Evolutionary conservation across 805 yeast species (phyloP).

Genomic region (Saturnispora quitensis): DNA sequence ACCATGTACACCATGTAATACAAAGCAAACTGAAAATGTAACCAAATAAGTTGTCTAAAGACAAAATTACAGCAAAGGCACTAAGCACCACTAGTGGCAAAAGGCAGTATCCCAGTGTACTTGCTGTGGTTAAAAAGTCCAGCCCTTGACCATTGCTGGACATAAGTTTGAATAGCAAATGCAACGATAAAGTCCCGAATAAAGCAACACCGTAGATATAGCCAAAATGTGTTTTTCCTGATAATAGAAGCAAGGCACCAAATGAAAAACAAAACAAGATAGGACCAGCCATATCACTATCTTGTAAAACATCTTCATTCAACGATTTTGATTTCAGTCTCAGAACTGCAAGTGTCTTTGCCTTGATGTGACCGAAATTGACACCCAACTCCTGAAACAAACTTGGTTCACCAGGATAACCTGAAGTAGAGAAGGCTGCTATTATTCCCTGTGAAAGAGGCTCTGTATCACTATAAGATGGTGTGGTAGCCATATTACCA

Average conservation of each 20-base stretch:
- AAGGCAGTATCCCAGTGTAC: conserved; percentile 89
- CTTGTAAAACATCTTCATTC: conserved; percentile 70
- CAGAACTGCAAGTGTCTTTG: conserved; percentile 78
- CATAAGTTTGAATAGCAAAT: conserved; percentile 81
- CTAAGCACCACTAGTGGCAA: conserved; percentile 78
- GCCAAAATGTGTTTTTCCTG: conserved; percentile 95
- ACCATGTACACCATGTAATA: conserved; percentile 84
- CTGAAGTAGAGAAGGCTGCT: conserved; percentile 88
- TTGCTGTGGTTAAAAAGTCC: conserved; percentile 65
- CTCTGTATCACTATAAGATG: conserved; percentile 1
- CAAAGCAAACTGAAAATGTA: conserved; percentile 57
- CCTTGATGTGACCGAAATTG: conserved; percentile 77
- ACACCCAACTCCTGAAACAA: conserved; percentile 88
- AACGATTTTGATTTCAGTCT: conserved; percentile 55
- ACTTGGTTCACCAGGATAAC: conserved; percentile 94
- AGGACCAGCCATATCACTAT: conserved; percentile 94
- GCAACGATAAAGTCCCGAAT: conserved; percentile 80
- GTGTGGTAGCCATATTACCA: conserved; percentile 2
- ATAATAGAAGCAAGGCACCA: conserved; percentile 70
- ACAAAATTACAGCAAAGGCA: conserved; percentile 55
- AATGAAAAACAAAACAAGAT: conserved; percentile 78
- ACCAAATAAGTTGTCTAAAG: conserved; percentile 68
- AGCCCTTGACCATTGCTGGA: conserved; percentile 36
- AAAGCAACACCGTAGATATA: conserved; percentile 94
- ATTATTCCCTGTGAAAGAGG: conserved; percentile 47